A percentile compares a stretch with the other conserved stretches of the same genome.
Conservation (phyloP, 2,329 filamentous ascomycete species). For the Exophiala aquamarina region DNA sequence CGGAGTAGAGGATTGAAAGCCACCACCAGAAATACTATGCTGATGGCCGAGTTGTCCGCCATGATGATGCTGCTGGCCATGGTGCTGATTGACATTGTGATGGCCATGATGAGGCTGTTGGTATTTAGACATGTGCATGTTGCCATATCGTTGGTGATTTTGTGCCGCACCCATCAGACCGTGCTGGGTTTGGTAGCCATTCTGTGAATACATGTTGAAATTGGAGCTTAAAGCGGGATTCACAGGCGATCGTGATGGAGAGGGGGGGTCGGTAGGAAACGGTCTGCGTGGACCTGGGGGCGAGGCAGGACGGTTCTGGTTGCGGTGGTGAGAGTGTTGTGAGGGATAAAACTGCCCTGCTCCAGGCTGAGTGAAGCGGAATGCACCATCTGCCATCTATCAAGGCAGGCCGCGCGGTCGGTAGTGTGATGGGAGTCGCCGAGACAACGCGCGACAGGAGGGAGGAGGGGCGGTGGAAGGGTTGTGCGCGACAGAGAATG, state of each 20-base stretch:
- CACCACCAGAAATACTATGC: conserved; percentile 50
- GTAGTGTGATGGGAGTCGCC: conserved; percentile 1
- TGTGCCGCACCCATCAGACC: conserved; percentile 52
- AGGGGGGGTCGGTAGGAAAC: conserved; percentile 48
- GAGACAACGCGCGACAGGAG: conserved; percentile 2
- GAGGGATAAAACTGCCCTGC: conserved; percentile 51
- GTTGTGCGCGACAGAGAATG: conserved; percentile 13
- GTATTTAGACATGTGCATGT: conserved; percentile 50
- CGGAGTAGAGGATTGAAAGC: conserved; percentile 49
- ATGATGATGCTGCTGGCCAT: conserved; percentile 37
- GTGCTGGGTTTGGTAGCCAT: conserved; percentile 47
- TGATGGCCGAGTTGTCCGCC: conserved; percentile 45
- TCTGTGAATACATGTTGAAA: conserved; percentile 49
- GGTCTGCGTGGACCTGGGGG: conserved; percentile 44
- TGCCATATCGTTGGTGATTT: conserved; percentile 46
- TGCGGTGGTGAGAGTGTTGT: conserved; percentile 44
- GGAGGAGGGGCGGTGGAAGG: conserved; percentile 11
- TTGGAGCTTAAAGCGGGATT: conserved; percentile 44
- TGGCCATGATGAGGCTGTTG: conserved; percentile 47
- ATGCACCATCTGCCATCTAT: conserved; percentile 58
- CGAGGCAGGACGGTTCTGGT: conserved; percentile 45
- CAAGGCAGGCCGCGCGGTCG: conserved; percentile 36
- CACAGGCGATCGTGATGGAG: conserved; percentile 48
- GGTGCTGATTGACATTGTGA: conserved; percentile 43
- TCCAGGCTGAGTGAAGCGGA: conserved; percentile 55